Evolutionary conservation across 495 filamentous ascomycete species (phyloP), one percentile per base, ranked within the genome.

Genomic region (Evernia prunastri): DNA sequence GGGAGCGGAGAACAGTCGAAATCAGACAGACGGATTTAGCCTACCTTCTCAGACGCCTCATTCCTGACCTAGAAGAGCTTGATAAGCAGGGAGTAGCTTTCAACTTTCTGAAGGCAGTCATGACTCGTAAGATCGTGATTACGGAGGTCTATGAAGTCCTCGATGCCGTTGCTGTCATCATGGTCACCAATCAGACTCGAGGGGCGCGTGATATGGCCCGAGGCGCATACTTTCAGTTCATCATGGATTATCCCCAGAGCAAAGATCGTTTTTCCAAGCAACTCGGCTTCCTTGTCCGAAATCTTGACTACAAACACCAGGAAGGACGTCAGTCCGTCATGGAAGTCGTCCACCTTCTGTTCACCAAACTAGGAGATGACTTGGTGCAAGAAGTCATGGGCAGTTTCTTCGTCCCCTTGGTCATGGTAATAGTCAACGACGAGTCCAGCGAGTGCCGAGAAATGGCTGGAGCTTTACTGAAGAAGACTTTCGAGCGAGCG

Each of bases 121-220:
- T 97, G 75, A 85, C 87, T 29, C 82, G 91, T 31, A 96, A 90
- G 73, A 79, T 96, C 57, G 80, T 96, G 61, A 91, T 95, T 56
- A 84, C 92, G 2, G 85, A 89, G 56, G 86, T 97, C 57, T 98
- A 97, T 73, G 92, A 97, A 68, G 85, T 89, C 18, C 82, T 96
- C 58, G 94, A 98, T 70, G 82, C 87, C 67, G 86, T 97, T 39
- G 89, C 90, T 31, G 84, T 80, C n/a, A 87, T 97, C 75, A 96
- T 97, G 92, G 89, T 98, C 63, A 96, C 89, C 31, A 97, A 96
- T 73, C 88, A 96, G 63, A 91, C 91, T 67, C 86, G 87, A 68
- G 84, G 86, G 66, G 89, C 92, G 4, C 83, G 93, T 49, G 92
- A 96, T 69, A 76, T 93, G 40, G 92, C 93, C 23, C 84, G 95